Base-by-base conservation (phyloP, 768 basidiomycete genomes). In the Leccinum pellstonianum region DNA sequence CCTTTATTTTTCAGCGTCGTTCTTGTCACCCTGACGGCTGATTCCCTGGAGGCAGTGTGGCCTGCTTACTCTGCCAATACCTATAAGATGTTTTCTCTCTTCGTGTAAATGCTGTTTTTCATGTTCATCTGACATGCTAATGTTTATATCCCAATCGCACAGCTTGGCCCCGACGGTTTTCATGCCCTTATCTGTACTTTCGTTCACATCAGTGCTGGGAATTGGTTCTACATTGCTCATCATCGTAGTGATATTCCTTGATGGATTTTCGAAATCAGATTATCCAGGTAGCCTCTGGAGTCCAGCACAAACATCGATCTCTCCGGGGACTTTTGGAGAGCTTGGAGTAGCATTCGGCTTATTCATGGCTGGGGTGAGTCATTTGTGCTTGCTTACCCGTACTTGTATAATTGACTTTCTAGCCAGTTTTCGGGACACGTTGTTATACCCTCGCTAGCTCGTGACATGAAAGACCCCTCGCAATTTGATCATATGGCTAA, bases 1-100 rank as follows among this genome's bases (percentile, higher is more conserved):
- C 17, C 15, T 14, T 50, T 12, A 14, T 49, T n/a, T 59, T 52
- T 9, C 54, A 91, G 90, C 61, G 92, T 97, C 33, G 83, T 93
- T 53, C 82, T 96, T n/a, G 83, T 97, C 52, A 92, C 95, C 2
- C 74, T 98, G 3, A 92, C 91, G 62, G 93, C 90, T 10, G 95
- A 98, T 73, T 91, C 91, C 8, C 72, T 97, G 60, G 82, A 92
- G 69, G 80, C 82, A 3, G 77, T 98, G 53, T 77, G 87, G 56
- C 93, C 93, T 6, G 62, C 73, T 4, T 81, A 88, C 63, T 86
- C 90, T 1, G 71, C 86, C 15, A 79, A 85, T 68, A 78, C 85
- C 0, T 95, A 91, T 76, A 97, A 97, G 70, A 33, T 90, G 3
- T 76, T 87, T 64, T 88, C 88, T 19, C 79, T 91, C 37, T 58